These are phyloP conservation scores for Neoconidiobolus thromboides DNA, from an alignment of 371 early-diverging fungal species.

Conservation along the genomic window DNA sequence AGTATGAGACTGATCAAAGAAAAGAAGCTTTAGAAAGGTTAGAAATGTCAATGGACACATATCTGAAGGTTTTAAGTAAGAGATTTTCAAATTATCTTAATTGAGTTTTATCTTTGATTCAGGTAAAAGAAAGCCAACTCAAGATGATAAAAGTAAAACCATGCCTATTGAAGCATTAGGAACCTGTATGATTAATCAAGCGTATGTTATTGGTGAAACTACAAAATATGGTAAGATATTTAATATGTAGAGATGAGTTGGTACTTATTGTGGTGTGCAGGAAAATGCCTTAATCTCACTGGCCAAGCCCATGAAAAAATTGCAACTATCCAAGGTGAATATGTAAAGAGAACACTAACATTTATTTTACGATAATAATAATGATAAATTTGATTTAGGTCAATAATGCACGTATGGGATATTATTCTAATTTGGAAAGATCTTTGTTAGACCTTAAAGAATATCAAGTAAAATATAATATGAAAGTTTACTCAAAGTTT, in stretches of 20 bases:
- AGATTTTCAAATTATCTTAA: slow-evolving; percentile 16
- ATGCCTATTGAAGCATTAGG: slow-evolving; percentile 40
- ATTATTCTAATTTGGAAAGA: background rate
- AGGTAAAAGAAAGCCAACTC: slow-evolving; percentile 29
- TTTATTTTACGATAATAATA: background rate
- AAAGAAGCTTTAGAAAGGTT: slow-evolving; percentile 8
- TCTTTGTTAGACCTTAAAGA: background rate
- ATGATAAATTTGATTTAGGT: slow-evolving; percentile 11
- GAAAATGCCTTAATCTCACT: slow-evolving; percentile 24
- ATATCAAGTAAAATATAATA: background rate
- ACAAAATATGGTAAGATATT: slow-evolving; percentile 30
- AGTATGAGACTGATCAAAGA: slow-evolving; percentile 9
- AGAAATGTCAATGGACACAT: background rate
- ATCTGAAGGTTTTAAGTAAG: slow-evolving; percentile 10
- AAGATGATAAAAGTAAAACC: slow-evolving; percentile 37
- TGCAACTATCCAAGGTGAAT: slow-evolving; percentile 31
- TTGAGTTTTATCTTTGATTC: slow-evolving; percentile 16
- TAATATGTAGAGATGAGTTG: background rate
- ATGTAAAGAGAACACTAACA: slow-evolving; percentile 4
- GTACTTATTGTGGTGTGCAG: slow-evolving; percentile 11
- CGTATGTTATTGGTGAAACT: slow-evolving; percentile 28
- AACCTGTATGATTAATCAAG: slow-evolving; percentile 30
- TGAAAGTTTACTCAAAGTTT: background rate
- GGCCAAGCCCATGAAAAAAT: slow-evolving; percentile 45
- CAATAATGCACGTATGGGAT: slow-evolving; percentile 13